These are phyloP conservation scores for Gossypium arboreum DNA, from an alignment of 345 rosid species.

Conservation along the genomic window DNA sequence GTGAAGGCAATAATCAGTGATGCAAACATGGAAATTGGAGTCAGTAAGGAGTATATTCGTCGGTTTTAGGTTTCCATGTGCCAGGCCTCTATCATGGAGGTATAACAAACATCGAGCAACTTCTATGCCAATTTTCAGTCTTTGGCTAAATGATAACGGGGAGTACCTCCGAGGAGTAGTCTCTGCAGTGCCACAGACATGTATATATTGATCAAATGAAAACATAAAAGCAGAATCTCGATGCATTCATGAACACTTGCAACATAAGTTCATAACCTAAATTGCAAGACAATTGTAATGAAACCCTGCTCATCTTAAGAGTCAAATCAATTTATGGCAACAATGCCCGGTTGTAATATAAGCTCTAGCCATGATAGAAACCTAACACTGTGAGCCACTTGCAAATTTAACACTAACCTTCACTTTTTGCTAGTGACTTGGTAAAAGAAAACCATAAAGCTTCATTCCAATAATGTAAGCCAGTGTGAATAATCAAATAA, in stretches of 20 bases:
- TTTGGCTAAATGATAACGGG: constrained; percentile 63
- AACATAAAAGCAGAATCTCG: background rate
- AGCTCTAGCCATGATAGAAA: too few species aligned
- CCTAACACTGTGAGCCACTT: too few species aligned
- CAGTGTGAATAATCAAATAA: too few species aligned
- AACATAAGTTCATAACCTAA: constrained; percentile 4
- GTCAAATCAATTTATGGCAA: too few species aligned
- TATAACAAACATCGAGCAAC: constrained; percentile 65
- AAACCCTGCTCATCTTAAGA: background rate
- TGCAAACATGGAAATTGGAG: constrained; percentile 41
- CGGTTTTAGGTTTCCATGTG: constrained; percentile 90
- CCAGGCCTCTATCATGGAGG: constrained; percentile 77
- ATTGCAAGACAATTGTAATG: background rate
- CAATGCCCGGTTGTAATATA: too few species aligned
- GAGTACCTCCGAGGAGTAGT: constrained; percentile 89
- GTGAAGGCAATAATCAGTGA: constrained; percentile 80
- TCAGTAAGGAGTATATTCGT: constrained; percentile 69
- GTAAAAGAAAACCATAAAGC: too few species aligned
- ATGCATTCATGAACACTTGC: background rate
- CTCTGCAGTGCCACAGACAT: constrained; percentile 44
- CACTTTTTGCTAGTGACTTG: too few species aligned
- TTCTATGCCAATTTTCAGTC: constrained; percentile 77
- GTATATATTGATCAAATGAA: background rate
- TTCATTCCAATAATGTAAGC: too few species aligned
- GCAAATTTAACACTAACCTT: too few species aligned